Evolutionary conservation across 345 rosid species (phyloP), one percentile per base, ranked within the genome.

Genomic region (Cardamine occulta): DNA sequence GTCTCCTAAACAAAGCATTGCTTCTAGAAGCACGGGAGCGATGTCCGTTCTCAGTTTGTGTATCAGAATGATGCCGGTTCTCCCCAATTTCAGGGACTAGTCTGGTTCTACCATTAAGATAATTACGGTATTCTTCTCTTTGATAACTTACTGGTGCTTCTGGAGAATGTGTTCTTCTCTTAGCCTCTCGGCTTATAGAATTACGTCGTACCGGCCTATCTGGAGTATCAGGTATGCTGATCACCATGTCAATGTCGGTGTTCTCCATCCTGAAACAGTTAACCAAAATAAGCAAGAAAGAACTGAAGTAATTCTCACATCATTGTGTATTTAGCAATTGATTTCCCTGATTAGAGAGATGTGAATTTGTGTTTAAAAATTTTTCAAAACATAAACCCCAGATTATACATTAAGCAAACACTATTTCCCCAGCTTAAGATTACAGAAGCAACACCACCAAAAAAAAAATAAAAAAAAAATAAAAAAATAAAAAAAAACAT

Each of bases 141-240:
- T 47, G 70, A 52, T 31, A 76, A 57, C 80, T 63, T 12, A 26
- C 79, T 31, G 71, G 68, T 52, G 77, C 64, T 40, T 75, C 74
- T 26, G 88, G 80, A 72, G 76, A 81, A 65, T 45, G 83, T 8
- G 72, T 80, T 66, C 66, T 84, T 70, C 82, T 79, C 64, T 57
- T 61, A 63, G 15, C 64, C 56, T 78, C 82, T 56, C 77, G 48
- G 73, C 61, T 24, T 31, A 58, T 48, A 18, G 76, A 45, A 66
- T 24, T 31, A 55, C 70, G 78, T 3, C 79, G 66, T 42, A 63
- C 77, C 1, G 80, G 26, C 72, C 96, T 89, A 61, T 94, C 97
- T 52, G 98, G 98, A 68, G 95, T 88, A 64, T 94, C 95, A 21
- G 91, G 97, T 68, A 89, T 74, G 21, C 81, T 89, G 40, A 81